Evolutionary conservation across 2,329 filamentous ascomycete genomes (phyloP).

Genomic region (Fusarium decemcellulare): DNA sequence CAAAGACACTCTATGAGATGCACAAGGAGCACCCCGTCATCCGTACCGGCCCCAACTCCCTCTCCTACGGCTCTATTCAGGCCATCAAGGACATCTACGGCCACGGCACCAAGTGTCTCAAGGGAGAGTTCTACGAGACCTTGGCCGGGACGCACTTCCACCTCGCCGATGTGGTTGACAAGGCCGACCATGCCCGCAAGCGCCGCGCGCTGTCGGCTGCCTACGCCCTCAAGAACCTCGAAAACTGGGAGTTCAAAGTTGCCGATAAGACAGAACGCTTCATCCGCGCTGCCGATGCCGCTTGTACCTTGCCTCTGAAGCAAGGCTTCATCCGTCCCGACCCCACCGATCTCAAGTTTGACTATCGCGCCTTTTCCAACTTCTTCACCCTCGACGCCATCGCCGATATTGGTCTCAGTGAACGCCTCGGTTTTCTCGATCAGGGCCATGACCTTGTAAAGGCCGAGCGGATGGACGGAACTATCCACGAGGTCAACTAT

Average conservation of each 20-base stretch:
- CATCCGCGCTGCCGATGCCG: constrained; percentile 59
- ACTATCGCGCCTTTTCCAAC: constrained; percentile 66
- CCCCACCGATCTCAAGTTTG: constrained; percentile 60
- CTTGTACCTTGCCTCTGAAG: constrained; percentile 56
- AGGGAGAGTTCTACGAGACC: constrained; percentile 63
- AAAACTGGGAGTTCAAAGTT: constrained; percentile 69
- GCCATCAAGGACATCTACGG: constrained; percentile 55
- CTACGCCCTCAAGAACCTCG: constrained; percentile 67
- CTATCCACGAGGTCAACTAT: constrained; percentile 60
- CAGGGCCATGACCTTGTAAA: constrained; percentile 60
- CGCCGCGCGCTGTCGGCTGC: constrained; percentile 64
- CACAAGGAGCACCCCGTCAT: constrained; percentile 59
- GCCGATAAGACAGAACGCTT: constrained; percentile 64
- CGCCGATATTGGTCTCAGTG: constrained; percentile 67
- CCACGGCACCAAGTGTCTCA: constrained; percentile 64
- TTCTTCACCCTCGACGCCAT: constrained; percentile 71
- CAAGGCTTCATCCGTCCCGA: constrained; percentile 43
- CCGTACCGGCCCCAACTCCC: constrained; percentile 46
- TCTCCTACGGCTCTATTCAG: constrained; percentile 42
- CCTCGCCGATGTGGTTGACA: constrained; percentile 66
- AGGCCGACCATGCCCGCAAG: constrained; percentile 65
- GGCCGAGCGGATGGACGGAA: constrained; percentile 61
- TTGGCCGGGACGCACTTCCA: constrained; percentile 64
- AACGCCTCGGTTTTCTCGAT: constrained; percentile 67
- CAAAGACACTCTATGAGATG: constrained; percentile 61